Evolutionary conservation across 306 rosid genomes (phyloP).

Genomic region (Quercus suber): DNA sequence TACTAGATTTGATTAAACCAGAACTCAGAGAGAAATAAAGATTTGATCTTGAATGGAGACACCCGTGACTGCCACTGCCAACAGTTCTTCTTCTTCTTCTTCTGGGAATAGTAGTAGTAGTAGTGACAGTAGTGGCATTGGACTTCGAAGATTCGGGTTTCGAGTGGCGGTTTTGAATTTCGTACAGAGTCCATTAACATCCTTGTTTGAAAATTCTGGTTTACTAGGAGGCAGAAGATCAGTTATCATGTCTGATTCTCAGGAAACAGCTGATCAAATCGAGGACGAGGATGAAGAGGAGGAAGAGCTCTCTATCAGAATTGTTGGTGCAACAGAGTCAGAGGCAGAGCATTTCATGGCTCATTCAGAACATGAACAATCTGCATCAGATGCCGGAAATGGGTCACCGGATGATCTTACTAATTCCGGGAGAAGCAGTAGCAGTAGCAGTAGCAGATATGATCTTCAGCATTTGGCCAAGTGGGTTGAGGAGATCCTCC

Average conservation of each 20-base stretch:
- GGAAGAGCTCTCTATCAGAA: conserved; percentile 28
- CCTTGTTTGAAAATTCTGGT: conserved; percentile 25
- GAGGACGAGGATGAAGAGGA: conserved; percentile 9
- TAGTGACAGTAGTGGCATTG: not conserved
- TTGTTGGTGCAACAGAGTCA: conserved; percentile 22
- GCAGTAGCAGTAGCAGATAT: conserved; percentile 23
- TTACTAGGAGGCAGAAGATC: not conserved
- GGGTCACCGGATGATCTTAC: not conserved
- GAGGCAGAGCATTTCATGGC: not conserved
- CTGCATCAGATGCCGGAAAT: not conserved
- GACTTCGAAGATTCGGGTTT: conserved; percentile 14
- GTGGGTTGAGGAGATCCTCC: conserved; percentile 84
- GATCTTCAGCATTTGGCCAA: conserved; percentile 74
- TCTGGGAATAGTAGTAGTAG: not conserved
- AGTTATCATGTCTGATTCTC: conserved; percentile 1
- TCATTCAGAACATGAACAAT: not conserved
- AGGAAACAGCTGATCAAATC: not conserved
- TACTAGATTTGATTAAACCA: no score
- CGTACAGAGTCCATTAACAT: conserved; percentile 10
- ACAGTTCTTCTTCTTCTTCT: not conserved
- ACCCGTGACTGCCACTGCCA: not conserved
- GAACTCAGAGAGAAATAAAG: not conserved
- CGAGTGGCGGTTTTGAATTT: conserved; percentile 10
- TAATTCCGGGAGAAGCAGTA: conserved; percentile 1
- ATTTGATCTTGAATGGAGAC: not conserved